A percentile compares a stretch with the other conserved stretches of the same genome.
Evolutionary conservation across 352 stramenopile genomes (phyloP).

Genomic region (Globisporangium yorkense): DNA sequence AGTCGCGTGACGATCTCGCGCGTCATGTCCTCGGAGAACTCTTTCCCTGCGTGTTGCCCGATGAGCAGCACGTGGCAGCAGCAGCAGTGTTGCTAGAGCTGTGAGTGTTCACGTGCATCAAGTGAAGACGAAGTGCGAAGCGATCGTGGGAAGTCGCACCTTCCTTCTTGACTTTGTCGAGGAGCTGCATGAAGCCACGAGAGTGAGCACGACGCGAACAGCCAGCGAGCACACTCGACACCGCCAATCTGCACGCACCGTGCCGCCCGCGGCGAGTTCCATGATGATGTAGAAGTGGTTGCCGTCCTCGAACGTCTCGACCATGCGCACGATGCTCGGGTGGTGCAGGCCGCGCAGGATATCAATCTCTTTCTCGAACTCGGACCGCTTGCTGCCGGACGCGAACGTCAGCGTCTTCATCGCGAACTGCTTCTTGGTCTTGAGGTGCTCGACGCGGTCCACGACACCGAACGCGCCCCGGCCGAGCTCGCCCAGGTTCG

Average conservation of each 20-base stretch:
- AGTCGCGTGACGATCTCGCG: slow-evolving; percentile 58
- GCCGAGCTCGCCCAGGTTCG: slow-evolving; percentile 45
- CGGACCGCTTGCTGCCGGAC: slow-evolving; percentile 49
- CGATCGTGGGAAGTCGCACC: not conserved
- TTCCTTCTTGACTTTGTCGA: slow-evolving; percentile 51
- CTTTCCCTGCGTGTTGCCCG: slow-evolving; percentile 9
- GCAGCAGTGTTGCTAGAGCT: no score
- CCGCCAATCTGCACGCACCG: slow-evolving; percentile 6
- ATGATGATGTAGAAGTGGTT: slow-evolving; percentile 86
- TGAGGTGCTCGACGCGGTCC: slow-evolving; percentile 64
- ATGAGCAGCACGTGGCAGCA: not conserved
- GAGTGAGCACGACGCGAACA: not conserved
- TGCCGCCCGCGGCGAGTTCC: slow-evolving; percentile 66
- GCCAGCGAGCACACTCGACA: not conserved
- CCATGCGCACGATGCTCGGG: slow-evolving; percentile 73
- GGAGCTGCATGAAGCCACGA: slow-evolving; percentile 23
- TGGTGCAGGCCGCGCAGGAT: slow-evolving; percentile 72
- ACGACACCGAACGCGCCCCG: slow-evolving; percentile 71
- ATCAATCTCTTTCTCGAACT: slow-evolving; percentile 78
- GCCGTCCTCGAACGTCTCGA: slow-evolving; percentile 73
- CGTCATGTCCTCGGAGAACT: slow-evolving; percentile 48
- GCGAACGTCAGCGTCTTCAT: slow-evolving; percentile 79
- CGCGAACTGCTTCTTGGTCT: slow-evolving; percentile 58
- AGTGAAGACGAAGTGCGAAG: not conserved
- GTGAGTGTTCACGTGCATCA: not conserved